A percentile compares a stretch with the other conserved stretches of the same genome.
These are phyloP conservation scores for Syncephalastrum racemosum DNA, from an alignment of 371 early-diverging fungal genomes.

Conservation along the genomic window DNA sequence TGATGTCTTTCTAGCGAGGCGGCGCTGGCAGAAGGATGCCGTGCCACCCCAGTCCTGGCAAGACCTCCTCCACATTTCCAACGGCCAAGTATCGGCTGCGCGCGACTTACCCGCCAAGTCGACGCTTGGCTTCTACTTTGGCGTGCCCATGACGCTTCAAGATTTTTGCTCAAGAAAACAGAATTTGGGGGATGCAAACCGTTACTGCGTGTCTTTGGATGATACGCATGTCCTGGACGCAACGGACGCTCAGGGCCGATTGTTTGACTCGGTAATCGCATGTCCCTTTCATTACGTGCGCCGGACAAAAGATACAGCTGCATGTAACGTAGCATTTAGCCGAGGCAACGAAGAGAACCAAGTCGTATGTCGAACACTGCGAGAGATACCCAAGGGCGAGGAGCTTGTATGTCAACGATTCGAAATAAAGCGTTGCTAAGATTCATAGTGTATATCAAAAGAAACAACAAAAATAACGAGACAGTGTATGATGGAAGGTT, in stretches of 20 bases:
- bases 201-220: conserved; percentile 76
- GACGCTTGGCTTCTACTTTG: conserved; percentile 81
- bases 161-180: conserved; percentile 83
- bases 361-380: conserved; percentile 70
- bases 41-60: too few relatives aligned
- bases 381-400: conserved; percentile 69
- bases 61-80: too few relatives aligned
- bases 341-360: conserved; percentile 79
- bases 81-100: conserved; percentile 49
- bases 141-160: conserved; percentile 82
- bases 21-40: not conserved
- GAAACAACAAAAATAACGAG: too few relatives aligned
- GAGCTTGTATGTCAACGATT: conserved; percentile 55
- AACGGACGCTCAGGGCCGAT: conserved; percentile 71
- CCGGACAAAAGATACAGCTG: conserved; percentile 49
- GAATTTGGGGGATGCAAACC: conserved; percentile 64
- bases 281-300: conserved; percentile 90
- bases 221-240: conserved; percentile 41
- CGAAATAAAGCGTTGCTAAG: too few relatives aligned
- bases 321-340: conserved; percentile 66
- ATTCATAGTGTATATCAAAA: too few relatives aligned
- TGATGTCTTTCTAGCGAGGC: not conserved
- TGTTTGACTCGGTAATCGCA: conserved; percentile 48
- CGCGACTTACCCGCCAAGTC: conserved; percentile 62
- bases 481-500: too few relatives aligned